A percentile compares a stretch with the other conserved stretches of the same genome.
phyloP scores from a whole-genome alignment of 768 basidiomycete species.

The Leucocoprinus sp. region DNA sequence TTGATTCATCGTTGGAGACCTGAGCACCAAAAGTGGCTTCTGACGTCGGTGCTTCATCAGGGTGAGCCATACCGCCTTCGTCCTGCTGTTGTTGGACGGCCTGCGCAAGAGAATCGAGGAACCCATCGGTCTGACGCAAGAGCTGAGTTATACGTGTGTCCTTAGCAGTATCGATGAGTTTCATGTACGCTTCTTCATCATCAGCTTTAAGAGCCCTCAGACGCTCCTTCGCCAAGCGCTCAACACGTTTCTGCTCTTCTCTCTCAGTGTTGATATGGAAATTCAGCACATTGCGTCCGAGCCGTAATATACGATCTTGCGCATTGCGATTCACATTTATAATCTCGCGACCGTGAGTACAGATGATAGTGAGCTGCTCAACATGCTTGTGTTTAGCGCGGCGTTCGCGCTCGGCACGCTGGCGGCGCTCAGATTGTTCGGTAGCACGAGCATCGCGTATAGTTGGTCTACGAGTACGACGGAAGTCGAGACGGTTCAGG shows the following conservation, averaged over 20 bases:
- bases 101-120: slow-evolving; percentile 90
- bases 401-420: slow-evolving; percentile 85
- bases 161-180: slow-evolving; percentile 97
- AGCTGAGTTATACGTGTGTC: slow-evolving; percentile 98
- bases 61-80: slow-evolving; percentile 43
- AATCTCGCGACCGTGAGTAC: slow-evolving; percentile 73
- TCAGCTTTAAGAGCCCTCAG: slow-evolving; percentile 94
- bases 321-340: slow-evolving; percentile 57
- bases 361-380: slow-evolving; percentile 85
- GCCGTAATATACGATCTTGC: slow-evolving; percentile 56
- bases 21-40: slow-evolving; percentile 91
- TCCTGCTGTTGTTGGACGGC: slow-evolving; percentile 91
- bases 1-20: slow-evolving; percentile 50
- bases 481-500: slow-evolving; percentile 87
- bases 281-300: slow-evolving; percentile 72
- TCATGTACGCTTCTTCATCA: slow-evolving; percentile 99
- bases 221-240: slow-evolving; percentile 95
- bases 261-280: slow-evolving; percentile 92
- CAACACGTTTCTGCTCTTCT: slow-evolving; percentile 96
- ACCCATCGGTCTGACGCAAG: slow-evolving; percentile 86
- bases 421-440: slow-evolving; percentile 84
- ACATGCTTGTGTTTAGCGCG: slow-evolving; percentile 95
- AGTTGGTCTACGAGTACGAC: slow-evolving; percentile 75
- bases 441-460: slow-evolving; percentile 85
- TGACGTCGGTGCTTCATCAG: slow-evolving; percentile 56